A percentile compares a stretch with the other conserved stretches of the same genome.
Evolutionary conservation across 1,139 yeast species (phyloP).

Genomic region (Meyerozyma sp.): DNA sequence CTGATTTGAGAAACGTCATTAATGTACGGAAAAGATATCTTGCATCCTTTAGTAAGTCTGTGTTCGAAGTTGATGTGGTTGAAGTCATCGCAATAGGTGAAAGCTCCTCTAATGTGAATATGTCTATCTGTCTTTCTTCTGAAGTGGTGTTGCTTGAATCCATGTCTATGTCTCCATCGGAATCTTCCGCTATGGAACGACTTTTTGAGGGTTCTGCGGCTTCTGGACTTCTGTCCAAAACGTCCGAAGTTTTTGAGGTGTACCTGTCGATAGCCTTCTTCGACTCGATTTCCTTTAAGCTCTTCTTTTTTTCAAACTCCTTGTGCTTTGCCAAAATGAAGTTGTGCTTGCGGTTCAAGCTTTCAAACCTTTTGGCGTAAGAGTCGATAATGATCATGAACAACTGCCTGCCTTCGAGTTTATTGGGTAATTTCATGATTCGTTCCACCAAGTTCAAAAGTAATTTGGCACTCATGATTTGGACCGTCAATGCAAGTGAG

Average conservation of each 20-base stretch:
- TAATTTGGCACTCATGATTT: constrained; percentile 94
- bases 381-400: constrained; percentile 81
- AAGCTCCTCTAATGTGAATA: constrained; percentile 34
- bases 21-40: constrained; percentile 82
- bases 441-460: constrained; percentile 84
- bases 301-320: constrained; percentile 42
- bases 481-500: constrained; percentile 82
- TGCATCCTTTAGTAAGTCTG: constrained; percentile 81
- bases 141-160: constrained; percentile 8
- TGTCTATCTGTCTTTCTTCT: constrained; percentile 17
- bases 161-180: constrained; percentile 14
- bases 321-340: constrained; percentile 63
- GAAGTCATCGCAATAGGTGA: constrained; percentile 30
- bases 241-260: constrained; percentile 22
- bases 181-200: constrained; percentile 9
- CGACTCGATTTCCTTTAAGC: constrained; percentile 38
- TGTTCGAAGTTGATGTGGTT: constrained; percentile 26
- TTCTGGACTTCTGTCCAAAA: constrained; percentile 3
- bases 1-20: constrained; percentile 85
- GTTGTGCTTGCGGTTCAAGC: constrained; percentile 67
- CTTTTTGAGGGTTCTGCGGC: constrained; percentile 1
- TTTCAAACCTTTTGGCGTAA: constrained; percentile 75
- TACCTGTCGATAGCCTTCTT: constrained; percentile 39
- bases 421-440: constrained; percentile 76
- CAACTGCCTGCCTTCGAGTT: constrained; percentile 79